These are phyloP conservation scores for Linum usitatissimum DNA, from an alignment of 345 rosid species.

Conservation along the genomic window DNA sequence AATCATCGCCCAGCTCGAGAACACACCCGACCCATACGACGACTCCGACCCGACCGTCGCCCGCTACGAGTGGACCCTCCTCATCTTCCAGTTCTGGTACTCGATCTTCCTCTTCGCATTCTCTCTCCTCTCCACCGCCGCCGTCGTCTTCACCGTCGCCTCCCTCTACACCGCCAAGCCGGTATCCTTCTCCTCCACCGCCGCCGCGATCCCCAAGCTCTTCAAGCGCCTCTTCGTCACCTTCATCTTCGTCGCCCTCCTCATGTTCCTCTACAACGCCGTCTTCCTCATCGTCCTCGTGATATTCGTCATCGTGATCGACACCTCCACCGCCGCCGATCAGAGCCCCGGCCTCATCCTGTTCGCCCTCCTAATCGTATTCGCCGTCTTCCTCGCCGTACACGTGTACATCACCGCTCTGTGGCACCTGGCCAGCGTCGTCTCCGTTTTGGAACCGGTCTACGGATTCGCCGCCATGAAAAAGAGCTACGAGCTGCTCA, in stretches of 20 bases:
- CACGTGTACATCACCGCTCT: constrained; percentile 81
- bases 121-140: constrained; percentile 96
- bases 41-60: constrained; percentile 27
- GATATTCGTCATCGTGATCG: constrained; percentile 50
- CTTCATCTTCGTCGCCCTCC: constrained; percentile 65
- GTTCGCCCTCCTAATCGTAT: constrained; percentile 33
- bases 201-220: constrained; percentile 73
- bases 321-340: constrained; percentile 2
- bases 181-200: constrained; percentile 68
- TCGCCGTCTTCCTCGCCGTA: constrained; percentile 46
- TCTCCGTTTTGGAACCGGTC: constrained; percentile 77
- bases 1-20: constrained; percentile 5
- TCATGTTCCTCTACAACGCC: constrained; percentile 60
- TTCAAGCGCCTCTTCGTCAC: constrained; percentile 74
- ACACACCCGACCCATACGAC: constrained; percentile 12
- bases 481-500: constrained; percentile 76
- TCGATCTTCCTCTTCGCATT: constrained; percentile 83
- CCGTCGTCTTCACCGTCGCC: constrained; percentile 92
- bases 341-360: constrained; percentile 31
- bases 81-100: constrained; percentile 67
- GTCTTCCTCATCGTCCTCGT: constrained; percentile 44
- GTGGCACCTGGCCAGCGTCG: constrained; percentile 95
- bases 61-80: constrained; percentile 63
- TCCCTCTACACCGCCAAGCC: constrained; percentile 81
- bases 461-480: constrained; percentile 77